phyloP scores from a whole-genome alignment of 805 yeast species.

The Ogataea paradorogensis region DNA sequence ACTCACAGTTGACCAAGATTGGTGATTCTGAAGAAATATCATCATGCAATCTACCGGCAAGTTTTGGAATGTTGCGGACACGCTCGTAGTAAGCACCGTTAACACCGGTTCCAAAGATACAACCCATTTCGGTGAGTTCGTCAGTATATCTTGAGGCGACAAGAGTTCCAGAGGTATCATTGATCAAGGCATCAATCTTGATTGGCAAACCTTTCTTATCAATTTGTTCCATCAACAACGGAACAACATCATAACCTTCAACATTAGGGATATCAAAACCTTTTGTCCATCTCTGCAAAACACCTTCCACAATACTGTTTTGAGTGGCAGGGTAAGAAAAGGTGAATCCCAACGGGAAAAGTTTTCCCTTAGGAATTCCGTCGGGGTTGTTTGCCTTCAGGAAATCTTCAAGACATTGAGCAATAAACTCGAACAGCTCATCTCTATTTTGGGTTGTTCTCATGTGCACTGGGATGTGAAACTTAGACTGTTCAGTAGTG shows the following conservation, averaged over 20 bases:
- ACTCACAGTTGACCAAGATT: conserved; percentile 98
- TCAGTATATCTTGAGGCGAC: conserved; percentile 96
- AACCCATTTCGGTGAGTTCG: conserved; percentile 88
- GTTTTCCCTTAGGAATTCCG: conserved; percentile 50
- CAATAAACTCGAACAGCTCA: conserved; percentile 84
- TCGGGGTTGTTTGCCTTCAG: conserved; percentile 65
- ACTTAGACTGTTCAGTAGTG: conserved; percentile 86
- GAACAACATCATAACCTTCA: conserved; percentile 94
- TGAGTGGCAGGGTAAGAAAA: conserved; percentile 93
- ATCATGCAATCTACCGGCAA: conserved; percentile 64
- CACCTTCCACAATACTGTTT: conserved; percentile 76
- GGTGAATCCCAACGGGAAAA: conserved; percentile 89
- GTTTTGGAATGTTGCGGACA: conserved; percentile 74
- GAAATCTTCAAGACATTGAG: conserved; percentile 75
- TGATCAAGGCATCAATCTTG: conserved; percentile 87
- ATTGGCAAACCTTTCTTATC: conserved; percentile 70
- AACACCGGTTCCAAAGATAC: conserved; percentile 97
- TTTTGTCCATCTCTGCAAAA: conserved; percentile 96
- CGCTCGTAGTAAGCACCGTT: conserved; percentile 95
- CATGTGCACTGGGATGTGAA: conserved; percentile 70
- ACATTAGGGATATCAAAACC: conserved; percentile 95
- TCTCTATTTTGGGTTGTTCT: conserved; percentile 76
- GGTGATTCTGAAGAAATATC: conserved; percentile 68
- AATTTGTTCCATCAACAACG: conserved; percentile 79
- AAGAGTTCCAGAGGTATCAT: conserved; percentile 96